Evolutionary conservation across 192 early-diverging fungal genomes (phyloP), one percentile per base, ranked within the genome.

Genomic region (Gonapodya prolifera): DNA sequence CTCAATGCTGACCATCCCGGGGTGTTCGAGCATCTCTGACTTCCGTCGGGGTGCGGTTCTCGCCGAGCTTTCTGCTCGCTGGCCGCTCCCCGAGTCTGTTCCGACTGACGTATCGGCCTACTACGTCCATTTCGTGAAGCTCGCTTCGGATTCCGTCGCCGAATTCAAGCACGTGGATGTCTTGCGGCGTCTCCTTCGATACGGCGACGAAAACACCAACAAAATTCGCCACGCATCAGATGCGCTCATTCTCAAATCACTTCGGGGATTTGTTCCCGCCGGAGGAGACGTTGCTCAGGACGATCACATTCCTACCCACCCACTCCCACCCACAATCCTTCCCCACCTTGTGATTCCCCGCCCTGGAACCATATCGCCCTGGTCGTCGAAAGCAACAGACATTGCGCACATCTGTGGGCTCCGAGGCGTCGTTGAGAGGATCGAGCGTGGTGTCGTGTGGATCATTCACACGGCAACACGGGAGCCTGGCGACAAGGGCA

Each of bases 371-470:
- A 99, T 99, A 79, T 96, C 95, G 2, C 98, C 98, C 23, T 99
- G 98, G 98, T 97, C 96, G 28, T 96, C 94, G 75, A 99, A 99
- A 88, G 98, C 98, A 0, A 98, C 97, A 28, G 97, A 99, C 79
- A 99, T 99, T 84, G 94, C 94, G 18, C 86, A 89, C 34, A 90
- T 93, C 69, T 99, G 97, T 84, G 95, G 94, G 61, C 87, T 99
- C 29, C 82, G 85, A 34, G 75, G 82, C 18, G 77, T 84, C 70
- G 92, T 98, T 70, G 82, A 86, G 70, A 86, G 97, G 13, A 92
- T 98, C 75, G 98, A 99, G 84, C 92, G 98, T 35, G 97, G 94
- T 36, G 82, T 86, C 1, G 91, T 90, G 0, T 98, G 91, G 82
- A 83, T 88, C 34, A 79, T 95, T 77, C 69, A 70, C 75, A 89